Evolutionary conservation across 2,329 filamentous ascomycete genomes (phyloP).

Genomic region (Aureobasidium subglaciale): DNA sequence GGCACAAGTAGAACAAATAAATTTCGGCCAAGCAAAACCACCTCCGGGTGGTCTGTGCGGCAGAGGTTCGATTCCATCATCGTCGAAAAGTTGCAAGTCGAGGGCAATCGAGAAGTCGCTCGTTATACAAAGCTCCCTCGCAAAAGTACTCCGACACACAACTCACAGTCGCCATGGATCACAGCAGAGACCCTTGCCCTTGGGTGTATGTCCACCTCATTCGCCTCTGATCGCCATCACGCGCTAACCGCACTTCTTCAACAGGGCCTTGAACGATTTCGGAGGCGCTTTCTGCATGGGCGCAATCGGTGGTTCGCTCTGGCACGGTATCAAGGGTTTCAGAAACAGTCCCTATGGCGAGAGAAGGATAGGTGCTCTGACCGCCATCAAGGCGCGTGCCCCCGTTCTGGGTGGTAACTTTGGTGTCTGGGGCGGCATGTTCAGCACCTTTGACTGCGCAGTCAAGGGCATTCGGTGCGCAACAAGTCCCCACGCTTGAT

Average conservation of each 20-base stretch:
- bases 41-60: not conserved
- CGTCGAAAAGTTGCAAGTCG: not conserved
- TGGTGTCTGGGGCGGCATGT: constrained; percentile 93
- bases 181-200: constrained; percentile 92
- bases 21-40: constrained; percentile 1
- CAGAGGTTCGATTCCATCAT: no score
- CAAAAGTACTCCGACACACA: not conserved
- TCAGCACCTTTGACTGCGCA: constrained; percentile 92
- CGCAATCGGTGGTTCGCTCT: constrained; percentile 55
- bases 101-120: not conserved
- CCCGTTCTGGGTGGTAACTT: constrained; percentile 97
- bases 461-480: constrained; percentile 64
- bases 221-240: no score
- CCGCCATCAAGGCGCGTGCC: constrained; percentile 93
- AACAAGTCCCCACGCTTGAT: not conserved
- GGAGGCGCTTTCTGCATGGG: constrained; percentile 79
- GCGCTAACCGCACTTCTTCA: not conserved
- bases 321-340: constrained; percentile 85
- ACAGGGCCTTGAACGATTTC: constrained; percentile 78
- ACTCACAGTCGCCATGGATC: constrained; percentile 56
- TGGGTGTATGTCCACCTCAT: constrained; percentile 44
- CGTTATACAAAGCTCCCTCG: not conserved
- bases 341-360: constrained; percentile 57
- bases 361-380: constrained; percentile 86
- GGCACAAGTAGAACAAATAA: not conserved